phyloP scores from a whole-genome alignment of 371 early-diverging fungal species.

The Mucor sp. region DNA sequence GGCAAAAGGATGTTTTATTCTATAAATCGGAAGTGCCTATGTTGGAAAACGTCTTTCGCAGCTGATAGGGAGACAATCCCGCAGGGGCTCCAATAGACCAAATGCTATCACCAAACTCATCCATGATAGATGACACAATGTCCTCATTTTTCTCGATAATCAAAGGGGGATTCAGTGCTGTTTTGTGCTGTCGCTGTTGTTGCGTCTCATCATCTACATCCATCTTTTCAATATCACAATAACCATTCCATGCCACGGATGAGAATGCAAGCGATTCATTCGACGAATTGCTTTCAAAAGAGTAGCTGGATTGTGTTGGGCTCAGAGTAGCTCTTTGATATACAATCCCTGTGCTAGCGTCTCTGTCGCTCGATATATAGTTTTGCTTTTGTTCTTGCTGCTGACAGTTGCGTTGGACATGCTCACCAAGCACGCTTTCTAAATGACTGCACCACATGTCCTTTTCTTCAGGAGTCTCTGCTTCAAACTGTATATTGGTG shows the following conservation, averaged over 20 bases:
- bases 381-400: not conserved
- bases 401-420: constrained; percentile 14
- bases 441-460: constrained; percentile 32
- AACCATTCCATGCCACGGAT: constrained; percentile 9
- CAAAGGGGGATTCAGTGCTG: not conserved
- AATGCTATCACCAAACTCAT: constrained; percentile 20
- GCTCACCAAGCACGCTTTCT: constrained; percentile 24
- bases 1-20: not conserved
- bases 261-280: constrained; percentile 8
- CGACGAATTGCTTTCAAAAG: constrained; percentile 13
- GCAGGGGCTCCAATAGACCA: constrained; percentile 2
- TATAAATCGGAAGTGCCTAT: not conserved
- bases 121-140: constrained; percentile 8
- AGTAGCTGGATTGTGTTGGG: constrained; percentile 13
- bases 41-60: constrained; percentile 12
- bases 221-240: constrained; percentile 17
- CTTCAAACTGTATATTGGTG: constrained; percentile 30
- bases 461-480: constrained; percentile 30
- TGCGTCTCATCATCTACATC: constrained; percentile 5
- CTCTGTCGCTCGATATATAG: not conserved
- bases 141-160: constrained; percentile 8
- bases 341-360: not conserved
- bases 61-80: constrained; percentile 13
- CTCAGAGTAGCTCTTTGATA: not conserved
- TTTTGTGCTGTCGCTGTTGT: not conserved